Conservation (phyloP, 169 alveolate species). For the Plasmodium ovale region DNA sequence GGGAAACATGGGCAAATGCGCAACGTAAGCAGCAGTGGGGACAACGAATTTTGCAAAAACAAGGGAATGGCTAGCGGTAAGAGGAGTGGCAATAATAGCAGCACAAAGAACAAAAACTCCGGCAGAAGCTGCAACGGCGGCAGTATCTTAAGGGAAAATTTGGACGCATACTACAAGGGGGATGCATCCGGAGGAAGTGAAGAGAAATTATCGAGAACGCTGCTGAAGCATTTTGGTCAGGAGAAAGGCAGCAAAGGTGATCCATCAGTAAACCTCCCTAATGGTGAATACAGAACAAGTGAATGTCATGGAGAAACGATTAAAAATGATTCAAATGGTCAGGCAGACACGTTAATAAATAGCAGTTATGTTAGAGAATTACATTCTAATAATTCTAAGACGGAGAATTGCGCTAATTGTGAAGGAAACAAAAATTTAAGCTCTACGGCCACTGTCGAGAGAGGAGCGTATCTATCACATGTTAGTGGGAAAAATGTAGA, state of each 20-base stretch:
- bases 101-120: too few species aligned
- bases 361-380: neutral
- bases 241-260: neutral
- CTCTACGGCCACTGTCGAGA: neutral
- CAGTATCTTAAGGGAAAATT: too few species aligned
- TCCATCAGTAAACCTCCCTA: neutral
- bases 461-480: neutral
- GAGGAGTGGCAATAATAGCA: too few species aligned
- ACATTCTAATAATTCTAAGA: neutral
- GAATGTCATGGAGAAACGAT: neutral
- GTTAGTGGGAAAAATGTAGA: neutral
- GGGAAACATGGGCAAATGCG: neutral
- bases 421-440: neutral
- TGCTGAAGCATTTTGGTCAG: neutral
- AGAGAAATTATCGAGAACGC: neutral
- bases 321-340: neutral
- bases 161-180: too few species aligned
- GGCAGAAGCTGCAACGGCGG: too few species aligned
- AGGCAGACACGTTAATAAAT: neutral
- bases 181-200: too few species aligned
- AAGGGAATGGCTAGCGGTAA: too few species aligned
- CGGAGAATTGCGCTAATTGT: neutral
- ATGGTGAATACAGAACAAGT: neutral
- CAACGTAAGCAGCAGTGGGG: neutral
- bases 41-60: too few species aligned